Conservation (phyloP, 2,329 filamentous ascomycete species). For the Albifimbria verrucaria region DNA sequence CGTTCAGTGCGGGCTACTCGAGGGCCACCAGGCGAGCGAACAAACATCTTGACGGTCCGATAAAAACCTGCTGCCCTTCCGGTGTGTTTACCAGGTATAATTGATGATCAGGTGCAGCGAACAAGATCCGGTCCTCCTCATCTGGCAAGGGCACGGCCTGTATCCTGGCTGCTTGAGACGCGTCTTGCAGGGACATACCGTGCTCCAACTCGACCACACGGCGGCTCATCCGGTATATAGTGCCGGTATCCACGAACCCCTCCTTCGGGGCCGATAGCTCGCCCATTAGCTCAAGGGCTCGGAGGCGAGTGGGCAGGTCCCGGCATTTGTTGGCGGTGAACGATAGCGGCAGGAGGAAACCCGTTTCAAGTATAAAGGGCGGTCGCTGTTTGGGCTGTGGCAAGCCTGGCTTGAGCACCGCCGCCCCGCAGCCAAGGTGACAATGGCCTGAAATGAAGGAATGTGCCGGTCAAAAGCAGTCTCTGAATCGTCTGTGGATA, state of each 20-base stretch:
- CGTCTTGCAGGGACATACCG: not conserved
- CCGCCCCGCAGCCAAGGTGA: not conserved
- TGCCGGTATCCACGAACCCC: not conserved
- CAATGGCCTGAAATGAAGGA: not conserved
- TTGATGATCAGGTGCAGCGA: not conserved
- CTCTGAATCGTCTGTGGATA: not conserved
- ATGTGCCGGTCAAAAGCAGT: not conserved
- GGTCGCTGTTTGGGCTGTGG: not conserved
- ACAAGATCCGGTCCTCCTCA: not conserved
- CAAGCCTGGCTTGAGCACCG: not conserved
- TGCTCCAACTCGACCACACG: not conserved
- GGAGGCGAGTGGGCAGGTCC: not conserved
- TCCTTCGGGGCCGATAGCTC: not conserved
- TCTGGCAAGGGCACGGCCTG: not conserved
- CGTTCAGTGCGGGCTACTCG: not conserved
- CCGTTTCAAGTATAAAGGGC: not conserved
- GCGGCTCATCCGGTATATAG: not conserved
- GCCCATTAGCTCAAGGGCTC: not conserved
- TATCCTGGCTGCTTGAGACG: not conserved
- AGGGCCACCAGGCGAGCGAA: not conserved
- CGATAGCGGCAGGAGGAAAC: not conserved
- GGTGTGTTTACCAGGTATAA: not conserved
- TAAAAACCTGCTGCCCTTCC: not conserved
- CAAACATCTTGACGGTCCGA: not conserved
- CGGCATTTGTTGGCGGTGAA: not conserved